Evolutionary conservation across 768 basidiomycete genomes (phyloP).

Genomic region (Trametopsis cervina): DNA sequence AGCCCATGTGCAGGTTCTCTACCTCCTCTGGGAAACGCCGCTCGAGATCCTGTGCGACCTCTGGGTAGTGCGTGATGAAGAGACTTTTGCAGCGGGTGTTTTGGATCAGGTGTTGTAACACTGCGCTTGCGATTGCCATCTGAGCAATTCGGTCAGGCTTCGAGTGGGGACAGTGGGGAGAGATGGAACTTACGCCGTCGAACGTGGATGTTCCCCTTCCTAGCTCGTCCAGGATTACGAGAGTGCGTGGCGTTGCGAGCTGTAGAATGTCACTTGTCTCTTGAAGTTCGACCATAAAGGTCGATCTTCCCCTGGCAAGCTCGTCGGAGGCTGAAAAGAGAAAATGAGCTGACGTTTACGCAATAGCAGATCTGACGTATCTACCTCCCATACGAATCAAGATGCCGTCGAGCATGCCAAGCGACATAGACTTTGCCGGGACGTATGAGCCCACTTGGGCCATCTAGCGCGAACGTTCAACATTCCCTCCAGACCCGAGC

Average conservation of each 20-base stretch:
- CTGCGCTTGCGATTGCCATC: conserved; percentile 86
- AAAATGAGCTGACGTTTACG: too few species aligned
- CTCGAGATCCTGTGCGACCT: conserved; percentile 65
- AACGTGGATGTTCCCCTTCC: conserved; percentile 90
- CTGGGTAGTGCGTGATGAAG: conserved; percentile 94
- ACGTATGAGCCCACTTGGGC: conserved; percentile 94
- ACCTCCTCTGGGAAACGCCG: conserved; percentile 51
- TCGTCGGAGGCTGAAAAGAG: conserved; percentile 73
- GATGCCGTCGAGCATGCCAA: conserved; percentile 80
- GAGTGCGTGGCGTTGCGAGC: conserved; percentile 62
- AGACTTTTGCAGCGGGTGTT: conserved; percentile 61
- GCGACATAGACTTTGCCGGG: conserved; percentile 65
- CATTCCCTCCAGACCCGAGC: background rate
- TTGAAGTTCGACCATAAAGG: conserved; percentile 95
- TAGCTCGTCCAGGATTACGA: conserved; percentile 88
- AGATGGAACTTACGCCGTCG: conserved; percentile 50
- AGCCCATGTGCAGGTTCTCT: conserved; percentile 85
- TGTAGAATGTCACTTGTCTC: conserved; percentile 89
- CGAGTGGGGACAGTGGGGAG: background rate
- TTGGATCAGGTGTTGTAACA: conserved; percentile 63
- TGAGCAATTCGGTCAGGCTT: conserved; percentile 27
- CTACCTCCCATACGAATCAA: conserved; percentile 86
- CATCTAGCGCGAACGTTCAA: conserved; percentile 28
- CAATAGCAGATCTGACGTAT: conserved; percentile 15
- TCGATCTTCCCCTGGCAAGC: conserved; percentile 78